Evolutionary conservation across 805 yeast genomes (phyloP).

Genomic region (Kluyveromyces siamensis): DNA sequence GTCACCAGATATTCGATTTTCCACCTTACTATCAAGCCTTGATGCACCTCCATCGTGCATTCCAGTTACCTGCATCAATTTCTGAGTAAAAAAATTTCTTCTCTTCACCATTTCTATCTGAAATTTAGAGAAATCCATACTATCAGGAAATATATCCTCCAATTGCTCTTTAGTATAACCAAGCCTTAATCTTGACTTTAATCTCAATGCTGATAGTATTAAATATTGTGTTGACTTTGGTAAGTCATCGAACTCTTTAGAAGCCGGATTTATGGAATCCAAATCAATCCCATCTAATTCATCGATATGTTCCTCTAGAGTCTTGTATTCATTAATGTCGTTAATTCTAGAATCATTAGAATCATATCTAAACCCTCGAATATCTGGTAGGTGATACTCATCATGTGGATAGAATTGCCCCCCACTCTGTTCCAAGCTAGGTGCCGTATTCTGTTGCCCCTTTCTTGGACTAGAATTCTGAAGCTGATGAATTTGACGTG

Average conservation of each 20-base stretch:
- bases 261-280: conserved; percentile 73
- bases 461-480: conserved; percentile 1
- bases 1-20: conserved; percentile 69
- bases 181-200: conserved; percentile 85
- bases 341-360: conserved; percentile 63
- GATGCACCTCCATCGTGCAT: conserved; percentile 46
- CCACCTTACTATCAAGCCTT: conserved; percentile 25
- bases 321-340: conserved; percentile 62
- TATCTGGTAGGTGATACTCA: conserved; percentile 77
- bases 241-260: conserved; percentile 64
- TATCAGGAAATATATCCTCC: conserved; percentile 68
- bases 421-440: conserved; percentile 23
- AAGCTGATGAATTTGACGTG: conserved; percentile 57
- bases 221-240: conserved; percentile 85
- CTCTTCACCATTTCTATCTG: conserved; percentile 90
- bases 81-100: conserved; percentile 83
- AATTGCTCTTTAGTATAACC: conserved; percentile 90
- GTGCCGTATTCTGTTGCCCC: conserved; percentile 7
- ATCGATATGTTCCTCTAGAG: conserved; percentile 44
- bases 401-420: conserved; percentile 43
- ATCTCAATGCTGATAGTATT: conserved; percentile 70
- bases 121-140: conserved; percentile 84
- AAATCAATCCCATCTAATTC: conserved; percentile 63
- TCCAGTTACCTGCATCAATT: conserved; percentile 75
- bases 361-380: conserved; percentile 45